phyloP scores from a whole-genome alignment of 257 asterid genomes.

The Cruciata laevipes region DNA sequence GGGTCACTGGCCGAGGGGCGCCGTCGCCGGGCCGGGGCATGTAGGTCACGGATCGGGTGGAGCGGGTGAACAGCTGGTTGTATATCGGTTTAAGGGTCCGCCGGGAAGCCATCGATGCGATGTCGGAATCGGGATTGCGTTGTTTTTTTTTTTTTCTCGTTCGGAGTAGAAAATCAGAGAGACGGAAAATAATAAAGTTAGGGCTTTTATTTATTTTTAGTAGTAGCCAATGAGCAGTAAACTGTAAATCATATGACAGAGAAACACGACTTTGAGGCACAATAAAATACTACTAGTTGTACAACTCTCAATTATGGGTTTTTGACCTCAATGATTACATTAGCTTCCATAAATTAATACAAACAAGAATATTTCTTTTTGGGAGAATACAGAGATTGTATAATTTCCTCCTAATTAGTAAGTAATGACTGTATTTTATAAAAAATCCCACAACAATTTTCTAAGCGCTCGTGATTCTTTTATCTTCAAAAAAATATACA shows the following conservation, averaged over 20 bases:
- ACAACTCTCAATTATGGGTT: background rate
- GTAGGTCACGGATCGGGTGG: constrained; percentile 79
- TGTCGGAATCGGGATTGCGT: background rate
- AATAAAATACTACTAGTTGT: background rate
- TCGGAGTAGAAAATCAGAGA: background rate
- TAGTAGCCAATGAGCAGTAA: background rate
- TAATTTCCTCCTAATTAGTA: too few relatives aligned
- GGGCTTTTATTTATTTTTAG: background rate
- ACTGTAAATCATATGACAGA: constrained; percentile 2
- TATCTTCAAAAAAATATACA: too few relatives aligned
- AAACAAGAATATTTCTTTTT: too few relatives aligned
- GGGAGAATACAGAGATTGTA: background rate
- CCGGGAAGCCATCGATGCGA: constrained; percentile 23
- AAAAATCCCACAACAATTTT: too few relatives aligned
- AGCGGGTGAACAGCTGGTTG: constrained; percentile 20
- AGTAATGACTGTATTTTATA: too few relatives aligned
- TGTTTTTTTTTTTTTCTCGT: background rate
- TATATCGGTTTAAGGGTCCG: constrained; percentile 41
- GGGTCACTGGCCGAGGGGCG: constrained; percentile 69
- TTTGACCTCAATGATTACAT: background rate
- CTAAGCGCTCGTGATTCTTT: too few relatives aligned
- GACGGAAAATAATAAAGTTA: background rate
- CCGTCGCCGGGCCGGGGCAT: constrained; percentile 99
- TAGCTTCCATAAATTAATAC: background rate
- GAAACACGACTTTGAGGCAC: background rate